These are phyloP conservation scores for Diplodia mutila DNA, from an alignment of 2,329 filamentous ascomycete genomes.

Conservation along the genomic window DNA sequence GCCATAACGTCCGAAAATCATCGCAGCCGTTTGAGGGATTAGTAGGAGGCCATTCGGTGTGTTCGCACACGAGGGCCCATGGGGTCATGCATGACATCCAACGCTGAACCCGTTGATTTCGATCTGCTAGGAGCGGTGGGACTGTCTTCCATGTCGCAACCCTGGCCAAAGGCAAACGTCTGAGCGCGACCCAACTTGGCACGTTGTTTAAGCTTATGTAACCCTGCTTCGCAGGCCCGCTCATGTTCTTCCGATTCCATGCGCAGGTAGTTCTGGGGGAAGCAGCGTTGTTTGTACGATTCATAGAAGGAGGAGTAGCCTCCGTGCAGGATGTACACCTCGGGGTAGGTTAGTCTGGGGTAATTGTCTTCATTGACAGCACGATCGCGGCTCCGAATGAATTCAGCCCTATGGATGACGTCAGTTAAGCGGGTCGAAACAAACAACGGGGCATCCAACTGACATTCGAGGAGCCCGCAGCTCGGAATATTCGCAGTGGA, in stretches of 20 bases:
- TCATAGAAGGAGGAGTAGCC: slow-evolving; percentile 94
- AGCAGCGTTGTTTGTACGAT: slow-evolving; percentile 78
- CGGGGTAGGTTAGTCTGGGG: slow-evolving; percentile 88
- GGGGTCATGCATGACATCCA: slow-evolving; percentile 30
- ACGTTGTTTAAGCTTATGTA: slow-evolving; percentile 89
- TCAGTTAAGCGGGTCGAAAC: slow-evolving; percentile 31
- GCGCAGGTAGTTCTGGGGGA: slow-evolving; percentile 92
- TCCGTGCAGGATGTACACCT: slow-evolving; percentile 95
- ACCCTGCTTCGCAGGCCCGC: slow-evolving; percentile 88
- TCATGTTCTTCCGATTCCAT: slow-evolving; percentile 94
- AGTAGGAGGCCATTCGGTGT: slow-evolving; percentile 46
- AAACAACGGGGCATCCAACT: slow-evolving; percentile 30
- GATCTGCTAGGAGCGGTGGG: slow-evolving; percentile 53
- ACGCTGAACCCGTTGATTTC: slow-evolving; percentile 39
- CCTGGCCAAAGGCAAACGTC: slow-evolving; percentile 91
- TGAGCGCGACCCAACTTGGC: slow-evolving; percentile 84
- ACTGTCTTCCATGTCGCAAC: slow-evolving; percentile 64
- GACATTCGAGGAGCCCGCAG: slow-evolving; percentile 92
- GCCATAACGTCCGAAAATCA: slow-evolving; percentile 33
- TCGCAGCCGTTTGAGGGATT: slow-evolving; percentile 28
- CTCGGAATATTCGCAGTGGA: slow-evolving; percentile 98
- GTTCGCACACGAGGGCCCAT: slow-evolving; percentile 25
- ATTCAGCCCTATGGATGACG: slow-evolving; percentile 65
- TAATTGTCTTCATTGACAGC: slow-evolving; percentile 83
- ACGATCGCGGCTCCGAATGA: slow-evolving; percentile 87